Conservation (phyloP, 2,329 filamentous ascomycete genomes). For the Teratosphaeria viscida region DNA sequence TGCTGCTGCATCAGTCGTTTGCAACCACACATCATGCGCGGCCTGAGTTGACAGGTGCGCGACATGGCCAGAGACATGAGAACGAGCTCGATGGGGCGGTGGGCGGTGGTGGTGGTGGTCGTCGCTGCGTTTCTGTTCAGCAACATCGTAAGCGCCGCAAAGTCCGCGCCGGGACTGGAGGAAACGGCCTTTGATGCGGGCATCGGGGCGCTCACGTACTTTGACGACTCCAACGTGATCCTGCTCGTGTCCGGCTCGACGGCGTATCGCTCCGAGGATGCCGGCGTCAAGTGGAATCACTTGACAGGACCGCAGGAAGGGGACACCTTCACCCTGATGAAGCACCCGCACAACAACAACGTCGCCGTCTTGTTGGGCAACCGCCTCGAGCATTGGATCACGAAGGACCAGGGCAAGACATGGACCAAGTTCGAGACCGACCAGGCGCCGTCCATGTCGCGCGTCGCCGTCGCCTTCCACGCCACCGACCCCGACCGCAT, state of each 20-base stretch:
- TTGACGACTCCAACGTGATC: constrained; percentile 76
- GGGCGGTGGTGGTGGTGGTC: constrained; percentile 10
- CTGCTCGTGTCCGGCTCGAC: constrained; percentile 57
- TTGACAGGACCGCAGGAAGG: constrained; percentile 56
- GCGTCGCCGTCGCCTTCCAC: constrained; percentile 61
- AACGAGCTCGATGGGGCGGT: not conserved
- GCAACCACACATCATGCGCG: not conserved
- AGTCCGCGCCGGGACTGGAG: constrained; percentile 49
- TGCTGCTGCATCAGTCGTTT: not conserved
- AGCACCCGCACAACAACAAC: constrained; percentile 68
- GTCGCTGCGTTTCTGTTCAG: constrained; percentile 12
- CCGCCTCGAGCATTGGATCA: constrained; percentile 65
- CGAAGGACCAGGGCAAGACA: constrained; percentile 67
- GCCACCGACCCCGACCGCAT: constrained; percentile 74
- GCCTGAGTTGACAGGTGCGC: not conserved
- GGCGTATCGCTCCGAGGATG: constrained; percentile 70
- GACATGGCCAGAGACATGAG: not conserved
- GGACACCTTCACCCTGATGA: constrained; percentile 51
- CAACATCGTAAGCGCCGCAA: constrained; percentile 10
- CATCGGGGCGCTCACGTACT: constrained; percentile 70
- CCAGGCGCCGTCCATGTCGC: constrained; percentile 45
- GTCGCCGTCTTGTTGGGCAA: constrained; percentile 70
- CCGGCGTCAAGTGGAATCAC: constrained; percentile 64
- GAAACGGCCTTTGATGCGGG: constrained; percentile 54
- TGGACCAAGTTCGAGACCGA: constrained; percentile 64